Percentiles rank a stretch among this genome's conserved stretches.
phyloP scores from a whole-genome alignment of 176 grass and related monocot genomes.

The Poa annua region DNA sequence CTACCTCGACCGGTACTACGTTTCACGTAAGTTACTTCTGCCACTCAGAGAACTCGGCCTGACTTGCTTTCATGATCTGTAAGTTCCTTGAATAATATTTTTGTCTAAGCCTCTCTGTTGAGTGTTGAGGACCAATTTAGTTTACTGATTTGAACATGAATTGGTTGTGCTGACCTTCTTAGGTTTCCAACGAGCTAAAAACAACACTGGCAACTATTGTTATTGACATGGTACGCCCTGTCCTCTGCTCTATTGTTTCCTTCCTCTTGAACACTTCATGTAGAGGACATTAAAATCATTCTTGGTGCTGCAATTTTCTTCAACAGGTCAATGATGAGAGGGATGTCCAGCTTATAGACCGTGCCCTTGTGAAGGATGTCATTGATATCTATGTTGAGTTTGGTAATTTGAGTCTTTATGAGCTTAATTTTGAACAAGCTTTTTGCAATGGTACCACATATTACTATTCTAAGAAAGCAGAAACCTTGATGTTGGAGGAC shows the following conservation, averaged over 20 bases:
- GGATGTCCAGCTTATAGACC: conserved; percentile 58
- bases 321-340: conserved; percentile 62
- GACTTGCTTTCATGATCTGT: conserved; percentile 44
- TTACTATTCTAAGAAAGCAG: conserved; percentile 72
- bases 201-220: conserved; percentile 7
- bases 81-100: background rate
- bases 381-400: conserved; percentile 64
- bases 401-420: conserved; percentile 38
- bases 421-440: conserved; percentile 52
- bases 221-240: conserved; percentile 26
- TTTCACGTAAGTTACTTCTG: conserved; percentile 14
- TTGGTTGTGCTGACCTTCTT: conserved; percentile 12
- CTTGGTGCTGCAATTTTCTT: background rate
- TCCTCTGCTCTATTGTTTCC: background rate
- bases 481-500: conserved; percentile 45
- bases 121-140: background rate
- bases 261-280: background rate
- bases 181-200: conserved; percentile 36
- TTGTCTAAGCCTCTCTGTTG: background rate
- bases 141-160: background rate
- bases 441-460: conserved; percentile 53
- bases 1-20: conserved; percentile 59
- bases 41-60: conserved; percentile 43
- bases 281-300: background rate
- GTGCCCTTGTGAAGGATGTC: conserved; percentile 67